Evolutionary conservation across 345 rosid genomes (phyloP).

Genomic region (Eucalyptus brandiana): DNA sequence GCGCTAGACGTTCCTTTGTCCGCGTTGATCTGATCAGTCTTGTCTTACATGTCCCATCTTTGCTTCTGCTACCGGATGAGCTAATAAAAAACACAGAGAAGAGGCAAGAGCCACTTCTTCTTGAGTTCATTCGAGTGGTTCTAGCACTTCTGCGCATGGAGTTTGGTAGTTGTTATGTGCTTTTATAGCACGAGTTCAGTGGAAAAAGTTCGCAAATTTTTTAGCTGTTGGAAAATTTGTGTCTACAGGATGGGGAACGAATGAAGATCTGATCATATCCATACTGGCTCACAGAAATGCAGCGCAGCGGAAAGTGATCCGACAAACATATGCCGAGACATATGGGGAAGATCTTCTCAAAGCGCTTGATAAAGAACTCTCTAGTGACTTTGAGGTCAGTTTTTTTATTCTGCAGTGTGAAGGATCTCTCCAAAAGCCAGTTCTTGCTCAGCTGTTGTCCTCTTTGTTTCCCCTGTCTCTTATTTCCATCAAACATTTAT

Average conservation of each 20-base stretch:
- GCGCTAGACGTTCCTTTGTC: background rate
- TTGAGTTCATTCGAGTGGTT: background rate
- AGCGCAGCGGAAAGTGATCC: slow-evolving; percentile 51
- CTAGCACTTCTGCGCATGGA: background rate
- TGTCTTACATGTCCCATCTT: background rate
- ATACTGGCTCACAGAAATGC: slow-evolving; percentile 80
- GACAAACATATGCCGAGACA: slow-evolving; percentile 40
- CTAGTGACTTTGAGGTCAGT: slow-evolving; percentile 84
- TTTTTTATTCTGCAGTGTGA: background rate
- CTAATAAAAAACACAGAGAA: background rate
- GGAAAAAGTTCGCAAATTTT: background rate
- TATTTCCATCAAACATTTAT: background rate
- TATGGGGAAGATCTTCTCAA: slow-evolving; percentile 75
- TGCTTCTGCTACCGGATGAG: background rate
- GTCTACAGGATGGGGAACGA: slow-evolving; percentile 85
- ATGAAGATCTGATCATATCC: slow-evolving; percentile 63
- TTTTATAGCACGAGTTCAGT: too few relatives aligned
- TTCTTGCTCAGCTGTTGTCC: background rate
- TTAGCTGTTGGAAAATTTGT: background rate
- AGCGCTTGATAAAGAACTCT: slow-evolving; percentile 60
- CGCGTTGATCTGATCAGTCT: background rate
- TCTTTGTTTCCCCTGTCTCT: background rate
- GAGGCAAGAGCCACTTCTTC: background rate
- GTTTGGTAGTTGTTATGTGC: background rate
- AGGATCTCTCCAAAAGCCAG: background rate